A percentile compares a stretch with the other conserved stretches of the same genome.
Evolutionary conservation across 2,329 filamentous ascomycete species (phyloP).

Genomic region (Alternaria novae-zelandiae): DNA sequence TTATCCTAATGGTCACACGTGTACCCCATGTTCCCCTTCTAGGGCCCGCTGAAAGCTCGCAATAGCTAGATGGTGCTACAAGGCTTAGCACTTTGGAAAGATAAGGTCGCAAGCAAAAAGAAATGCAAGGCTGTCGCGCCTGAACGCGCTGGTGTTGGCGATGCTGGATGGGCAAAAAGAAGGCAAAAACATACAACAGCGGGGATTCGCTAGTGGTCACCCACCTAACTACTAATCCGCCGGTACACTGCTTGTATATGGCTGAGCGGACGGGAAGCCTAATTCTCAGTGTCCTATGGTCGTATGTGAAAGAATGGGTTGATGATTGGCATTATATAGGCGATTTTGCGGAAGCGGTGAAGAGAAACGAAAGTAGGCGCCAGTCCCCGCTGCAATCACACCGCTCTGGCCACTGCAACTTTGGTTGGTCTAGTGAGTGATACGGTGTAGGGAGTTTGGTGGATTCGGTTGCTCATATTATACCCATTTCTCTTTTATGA

Average conservation of each 20-base stretch:
- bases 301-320: neutral
- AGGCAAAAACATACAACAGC: neutral
- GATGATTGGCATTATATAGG: fast-evolving
- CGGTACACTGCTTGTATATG: neutral
- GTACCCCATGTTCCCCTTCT: no score
- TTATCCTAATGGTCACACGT: no score
- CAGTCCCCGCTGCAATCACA: neutral
- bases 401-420: neutral
- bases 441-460: neutral
- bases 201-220: neutral
- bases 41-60: neutral
- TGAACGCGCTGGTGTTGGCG: neutral
- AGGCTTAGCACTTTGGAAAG: neutral
- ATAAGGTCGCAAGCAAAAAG: neutral
- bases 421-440: neutral
- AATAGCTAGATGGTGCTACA: fast-evolving
- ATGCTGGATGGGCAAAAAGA: neutral
- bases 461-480: neutral
- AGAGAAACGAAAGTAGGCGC: neutral
- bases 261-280: neutral
- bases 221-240: neutral
- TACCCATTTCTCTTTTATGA: neutral
- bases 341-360: fast-evolving
- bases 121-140: neutral
- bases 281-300: neutral